Percentiles rank a stretch among this genome's conserved stretches.
Evolutionary conservation across 2,329 filamentous ascomycete genomes (phyloP).

Genomic region (Sordariomycetes sp.): DNA sequence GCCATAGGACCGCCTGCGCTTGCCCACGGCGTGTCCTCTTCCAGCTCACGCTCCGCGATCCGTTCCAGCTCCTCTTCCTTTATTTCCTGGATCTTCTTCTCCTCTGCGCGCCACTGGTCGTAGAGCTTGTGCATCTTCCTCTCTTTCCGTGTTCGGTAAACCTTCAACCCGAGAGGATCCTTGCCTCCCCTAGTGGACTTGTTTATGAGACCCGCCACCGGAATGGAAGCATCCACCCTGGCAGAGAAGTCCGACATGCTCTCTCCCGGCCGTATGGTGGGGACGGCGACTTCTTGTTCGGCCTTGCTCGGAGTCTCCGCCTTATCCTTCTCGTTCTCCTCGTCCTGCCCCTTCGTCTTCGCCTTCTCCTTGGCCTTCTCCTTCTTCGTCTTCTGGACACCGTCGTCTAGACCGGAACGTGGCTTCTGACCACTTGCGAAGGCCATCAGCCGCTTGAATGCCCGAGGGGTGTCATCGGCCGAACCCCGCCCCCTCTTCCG

Average conservation of each 20-base stretch:
- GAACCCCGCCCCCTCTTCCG: constrained; percentile 14
- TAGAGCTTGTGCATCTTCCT: constrained; percentile 70
- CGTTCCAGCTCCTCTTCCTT: constrained; percentile 53
- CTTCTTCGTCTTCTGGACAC: not conserved
- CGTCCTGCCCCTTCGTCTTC: constrained; percentile 3
- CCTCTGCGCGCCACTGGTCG: constrained; percentile 61
- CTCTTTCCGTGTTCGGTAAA: constrained; percentile 69
- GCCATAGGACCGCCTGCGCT: not conserved
- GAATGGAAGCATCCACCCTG: constrained; percentile 74
- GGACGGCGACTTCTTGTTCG: constrained; percentile 21
- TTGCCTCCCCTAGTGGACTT: constrained; percentile 48
- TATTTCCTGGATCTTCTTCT: constrained; percentile 47
- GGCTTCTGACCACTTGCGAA: constrained; percentile 31
- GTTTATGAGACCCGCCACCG: constrained; percentile 55
- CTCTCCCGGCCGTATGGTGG: constrained; percentile 74
- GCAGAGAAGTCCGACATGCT: constrained; percentile 67
- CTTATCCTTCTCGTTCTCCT: not conserved
- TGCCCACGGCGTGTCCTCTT: constrained; percentile 20
- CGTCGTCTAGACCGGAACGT: constrained; percentile 1
- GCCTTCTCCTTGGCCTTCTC: constrained; percentile 19
- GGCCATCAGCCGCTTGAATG: constrained; percentile 77
- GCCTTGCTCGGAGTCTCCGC: constrained; percentile 18
- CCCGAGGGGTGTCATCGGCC: constrained; percentile 73
- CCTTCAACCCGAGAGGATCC: constrained; percentile 51
- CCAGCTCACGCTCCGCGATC: constrained; percentile 49